phyloP scores from a whole-genome alignment of 495 filamentous ascomycete species.

The Talaromyces proteolyticus region DNA sequence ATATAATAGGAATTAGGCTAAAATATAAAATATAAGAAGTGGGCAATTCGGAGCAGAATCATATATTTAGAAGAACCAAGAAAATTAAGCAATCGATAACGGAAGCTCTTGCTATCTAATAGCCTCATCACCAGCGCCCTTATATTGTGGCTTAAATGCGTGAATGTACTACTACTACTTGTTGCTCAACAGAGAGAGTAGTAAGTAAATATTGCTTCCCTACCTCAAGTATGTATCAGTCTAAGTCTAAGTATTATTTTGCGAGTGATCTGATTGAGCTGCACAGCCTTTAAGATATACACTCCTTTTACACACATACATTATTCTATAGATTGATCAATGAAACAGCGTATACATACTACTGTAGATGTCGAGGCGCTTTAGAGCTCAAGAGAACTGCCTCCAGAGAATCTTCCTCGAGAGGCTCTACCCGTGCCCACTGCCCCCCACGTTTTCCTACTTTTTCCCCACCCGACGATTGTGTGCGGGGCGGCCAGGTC shows the following conservation, averaged over 20 bases:
- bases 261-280: background rate
- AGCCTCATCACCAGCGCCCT: no score
- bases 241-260: background rate
- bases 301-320: no score
- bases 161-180: no score
- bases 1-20: no score
- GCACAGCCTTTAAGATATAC: background rate
- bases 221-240: background rate
- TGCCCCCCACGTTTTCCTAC: background rate
- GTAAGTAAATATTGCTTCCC: background rate
- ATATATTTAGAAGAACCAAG: no score
- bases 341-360: background rate
- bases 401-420: background rate
- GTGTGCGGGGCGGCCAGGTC: background rate
- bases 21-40: no score
- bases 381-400: no score
- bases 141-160: no score
- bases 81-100: no score
- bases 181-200: background rate
- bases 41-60: no score
- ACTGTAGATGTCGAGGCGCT: background rate
- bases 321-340: background rate
- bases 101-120: no score
- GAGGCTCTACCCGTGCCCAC: background rate
- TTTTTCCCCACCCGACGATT: no score